phyloP scores from a whole-genome alignment of 108 stramenopile genomes.

The Cyclotella choctawhatcheeana region DNA sequence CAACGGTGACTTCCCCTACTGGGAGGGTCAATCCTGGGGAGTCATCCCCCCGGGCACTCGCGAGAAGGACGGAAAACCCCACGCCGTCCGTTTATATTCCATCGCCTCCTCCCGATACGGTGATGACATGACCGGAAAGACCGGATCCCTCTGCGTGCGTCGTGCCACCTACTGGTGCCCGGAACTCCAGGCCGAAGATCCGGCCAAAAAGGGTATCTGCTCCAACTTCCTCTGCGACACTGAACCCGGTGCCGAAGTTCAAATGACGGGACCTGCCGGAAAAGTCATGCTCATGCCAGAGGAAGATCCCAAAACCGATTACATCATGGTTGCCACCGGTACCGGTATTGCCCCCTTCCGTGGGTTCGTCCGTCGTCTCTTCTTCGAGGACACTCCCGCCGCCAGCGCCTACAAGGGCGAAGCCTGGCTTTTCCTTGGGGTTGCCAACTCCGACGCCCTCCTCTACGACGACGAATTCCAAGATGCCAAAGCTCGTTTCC shows the following conservation, averaged over 20 bases:
- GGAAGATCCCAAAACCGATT: conserved; percentile 90
- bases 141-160: conserved; percentile 96
- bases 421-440: conserved; percentile 98
- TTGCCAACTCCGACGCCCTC: conserved; percentile 96
- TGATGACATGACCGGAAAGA: conserved; percentile 97
- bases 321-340: conserved; percentile 99
- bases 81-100: conserved; percentile 96
- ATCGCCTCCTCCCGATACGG: conserved; percentile 98
- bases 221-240: conserved; percentile 98
- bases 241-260: conserved; percentile 86
- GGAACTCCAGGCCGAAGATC: conserved; percentile 94
- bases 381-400: conserved; percentile 94
- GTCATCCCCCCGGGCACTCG: conserved; percentile 93
- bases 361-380: conserved; percentile 95
- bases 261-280: conserved; percentile 95
- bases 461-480: conserved; percentile 98
- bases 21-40: conserved; percentile 98
- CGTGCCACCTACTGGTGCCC: conserved; percentile 96
- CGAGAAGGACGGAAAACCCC: conserved; percentile 97
- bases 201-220: conserved; percentile 98
- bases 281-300: conserved; percentile 99
- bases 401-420: conserved; percentile 90
- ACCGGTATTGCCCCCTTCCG: conserved; percentile 99
- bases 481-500: conserved; percentile 80
- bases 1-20: conserved; percentile 97